Evolutionary conservation across 768 basidiomycete genomes (phyloP).

Genomic region (Leccinum subgranulosum): DNA sequence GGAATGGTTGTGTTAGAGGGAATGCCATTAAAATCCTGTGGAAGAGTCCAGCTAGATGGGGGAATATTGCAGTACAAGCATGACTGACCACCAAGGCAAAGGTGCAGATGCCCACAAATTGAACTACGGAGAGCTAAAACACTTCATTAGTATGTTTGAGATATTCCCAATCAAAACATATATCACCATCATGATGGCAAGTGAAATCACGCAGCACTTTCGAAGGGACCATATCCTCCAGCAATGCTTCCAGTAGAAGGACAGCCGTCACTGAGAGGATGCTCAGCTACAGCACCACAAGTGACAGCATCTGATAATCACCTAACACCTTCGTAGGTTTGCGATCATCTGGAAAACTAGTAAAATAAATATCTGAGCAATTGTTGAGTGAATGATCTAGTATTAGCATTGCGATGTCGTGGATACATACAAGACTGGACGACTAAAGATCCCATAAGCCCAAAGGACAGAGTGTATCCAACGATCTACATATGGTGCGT

Average conservation of each 20-base stretch:
- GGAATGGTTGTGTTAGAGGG: no score
- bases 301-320: not conserved
- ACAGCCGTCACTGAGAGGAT: conserved; percentile 4
- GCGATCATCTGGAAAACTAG: conserved; percentile 13
- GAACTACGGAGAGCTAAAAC: no score
- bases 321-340: conserved; percentile 14
- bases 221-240: no score
- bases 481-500: not conserved
- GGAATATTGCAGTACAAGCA: not conserved
- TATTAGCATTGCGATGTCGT: not conserved
- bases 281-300: not conserved
- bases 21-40: no score
- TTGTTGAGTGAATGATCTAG: not conserved
- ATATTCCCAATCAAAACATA: no score
- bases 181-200: not conserved
- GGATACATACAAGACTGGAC: conserved; percentile 15
- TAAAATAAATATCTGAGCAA: conserved; percentile 17
- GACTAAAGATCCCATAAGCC: conserved; percentile 12
- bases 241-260: conserved; percentile 15
- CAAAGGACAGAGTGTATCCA: conserved; percentile 16
- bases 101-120: no score
- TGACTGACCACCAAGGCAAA: no score
- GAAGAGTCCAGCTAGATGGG: not conserved
- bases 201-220: conserved; percentile 7
- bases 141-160: no score